Percentiles rank a stretch among this genome's conserved stretches.
Evolutionary conservation across 108 stramenopile species (phyloP).

Genomic region (Bacterosira constricta): DNA sequence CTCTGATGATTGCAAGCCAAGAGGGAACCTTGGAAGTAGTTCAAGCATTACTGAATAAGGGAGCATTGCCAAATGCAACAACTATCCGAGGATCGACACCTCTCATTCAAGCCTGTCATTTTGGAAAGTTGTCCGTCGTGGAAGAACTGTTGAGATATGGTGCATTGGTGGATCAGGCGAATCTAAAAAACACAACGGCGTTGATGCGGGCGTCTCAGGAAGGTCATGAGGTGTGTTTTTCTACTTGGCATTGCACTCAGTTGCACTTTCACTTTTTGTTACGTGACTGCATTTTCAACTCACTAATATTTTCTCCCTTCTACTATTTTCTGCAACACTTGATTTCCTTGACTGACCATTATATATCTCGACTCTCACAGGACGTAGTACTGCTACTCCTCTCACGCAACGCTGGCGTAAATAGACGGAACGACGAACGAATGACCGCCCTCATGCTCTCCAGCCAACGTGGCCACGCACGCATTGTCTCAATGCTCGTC

Average conservation of each 20-base stretch:
- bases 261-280: no score
- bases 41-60: slow-evolving; percentile 54
- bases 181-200: slow-evolving; percentile 85
- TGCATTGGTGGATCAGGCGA: slow-evolving; percentile 70
- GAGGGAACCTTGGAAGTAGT: slow-evolving; percentile 70
- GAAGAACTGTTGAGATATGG: slow-evolving; percentile 58
- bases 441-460: slow-evolving; percentile 90
- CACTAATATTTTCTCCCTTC: no score
- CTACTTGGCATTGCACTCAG: no score
- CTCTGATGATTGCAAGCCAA: slow-evolving; percentile 81
- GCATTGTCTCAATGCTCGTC: slow-evolving; percentile 69
- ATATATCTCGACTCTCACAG: background rate
- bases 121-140: slow-evolving; percentile 71
- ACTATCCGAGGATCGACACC: slow-evolving; percentile 71
- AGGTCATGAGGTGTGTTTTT: slow-evolving; percentile 59
- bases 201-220: slow-evolving; percentile 89
- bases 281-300: no score
- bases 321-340: background rate
- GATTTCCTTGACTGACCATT: background rate
- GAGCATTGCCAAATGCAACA: slow-evolving; percentile 47
- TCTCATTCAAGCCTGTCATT: slow-evolving; percentile 85
- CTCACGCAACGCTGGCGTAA: slow-evolving; percentile 61
- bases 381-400: slow-evolving; percentile 51
- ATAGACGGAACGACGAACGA: slow-evolving; percentile 73
- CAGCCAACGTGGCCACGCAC: slow-evolving; percentile 81